A percentile compares a stretch with the other conserved stretches of the same genome.
phyloP scores from a whole-genome alignment of 2,329 filamentous ascomycete genomes.

The Simplicillium sp. region DNA sequence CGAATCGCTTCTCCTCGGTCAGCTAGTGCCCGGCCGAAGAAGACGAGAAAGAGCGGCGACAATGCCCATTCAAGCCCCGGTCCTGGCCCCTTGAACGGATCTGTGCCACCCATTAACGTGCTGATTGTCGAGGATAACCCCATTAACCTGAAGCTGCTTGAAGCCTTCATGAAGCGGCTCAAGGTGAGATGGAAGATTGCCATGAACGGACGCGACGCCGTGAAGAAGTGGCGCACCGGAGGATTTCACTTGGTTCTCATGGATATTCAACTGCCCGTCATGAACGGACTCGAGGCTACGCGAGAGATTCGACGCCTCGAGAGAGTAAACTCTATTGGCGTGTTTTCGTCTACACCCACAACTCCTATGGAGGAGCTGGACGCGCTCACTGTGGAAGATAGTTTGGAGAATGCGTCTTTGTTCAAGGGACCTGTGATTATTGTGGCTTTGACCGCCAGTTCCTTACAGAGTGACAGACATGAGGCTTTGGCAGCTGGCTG shows the following conservation, averaged over 20 bases:
- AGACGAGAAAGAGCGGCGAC: conserved; percentile 41
- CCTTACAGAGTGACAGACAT: conserved; percentile 87
- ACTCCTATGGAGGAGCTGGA: conserved; percentile 37
- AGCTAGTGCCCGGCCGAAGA: conserved; percentile 35
- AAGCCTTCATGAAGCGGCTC: conserved; percentile 90
- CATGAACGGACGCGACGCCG: conserved; percentile 87
- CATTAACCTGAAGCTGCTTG: conserved; percentile 88
- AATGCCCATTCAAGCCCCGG: conserved; percentile 33
- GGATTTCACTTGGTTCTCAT: conserved; percentile 95
- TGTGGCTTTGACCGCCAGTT: conserved; percentile 89
- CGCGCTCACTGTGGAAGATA: conserved; percentile 55
- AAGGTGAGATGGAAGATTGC: conserved; percentile 98
- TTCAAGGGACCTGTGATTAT: conserved; percentile 99
- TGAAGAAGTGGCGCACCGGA: conserved; percentile 83
- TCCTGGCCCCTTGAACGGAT: conserved; percentile 63
- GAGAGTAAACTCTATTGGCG: conserved; percentile 82
- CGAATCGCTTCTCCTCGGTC: conserved; percentile 39
- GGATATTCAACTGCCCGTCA: conserved; percentile 96
- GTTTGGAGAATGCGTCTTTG: conserved; percentile 54
- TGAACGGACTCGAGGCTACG: conserved; percentile 91
- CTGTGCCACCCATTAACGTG: conserved; percentile 91
- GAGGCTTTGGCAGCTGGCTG: conserved; percentile 91
- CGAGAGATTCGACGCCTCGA: conserved; percentile 89
- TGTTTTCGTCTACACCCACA: conserved; percentile 64
- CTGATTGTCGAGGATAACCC: conserved; percentile 98